Percentiles rank a stretch among this genome's conserved stretches.
phyloP scores from a whole-genome alignment of 176 grass and related monocot genomes.

The Rhynchospora breviuscula region DNA sequence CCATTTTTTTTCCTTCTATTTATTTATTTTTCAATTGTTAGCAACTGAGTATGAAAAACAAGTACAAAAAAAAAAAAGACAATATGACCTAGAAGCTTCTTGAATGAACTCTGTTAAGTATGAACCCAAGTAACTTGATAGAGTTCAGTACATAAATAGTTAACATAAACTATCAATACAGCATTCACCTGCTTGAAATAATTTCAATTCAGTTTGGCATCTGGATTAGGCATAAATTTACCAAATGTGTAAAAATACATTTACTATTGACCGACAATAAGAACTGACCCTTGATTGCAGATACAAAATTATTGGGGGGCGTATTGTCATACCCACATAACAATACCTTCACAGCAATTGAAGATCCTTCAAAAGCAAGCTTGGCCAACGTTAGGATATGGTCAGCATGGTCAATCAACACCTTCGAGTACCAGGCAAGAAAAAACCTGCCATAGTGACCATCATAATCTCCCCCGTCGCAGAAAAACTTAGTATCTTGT shows the following conservation, averaged over 20 bases:
- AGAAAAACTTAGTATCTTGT: conserved; percentile 78
- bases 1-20: background rate
- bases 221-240: background rate
- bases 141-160: background rate
- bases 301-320: background rate
- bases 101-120: background rate
- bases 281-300: background rate
- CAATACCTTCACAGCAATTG: conserved; percentile 75
- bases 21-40: background rate
- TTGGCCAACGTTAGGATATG: conserved; percentile 63
- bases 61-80: background rate
- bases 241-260: background rate
- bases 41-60: background rate
- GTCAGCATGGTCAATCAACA: conserved; percentile 72
- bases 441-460: conserved; percentile 89
- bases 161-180: background rate
- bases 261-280: background rate
- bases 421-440: conserved; percentile 71
- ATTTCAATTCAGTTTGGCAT: background rate
- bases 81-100: background rate
- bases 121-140: background rate
- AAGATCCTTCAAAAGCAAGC: conserved; percentile 65
- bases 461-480: conserved; percentile 91
- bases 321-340: background rate
- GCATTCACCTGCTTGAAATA: background rate